phyloP scores from a whole-genome alignment of 768 basidiomycete species.

The Leccinum aurantiacum region DNA sequence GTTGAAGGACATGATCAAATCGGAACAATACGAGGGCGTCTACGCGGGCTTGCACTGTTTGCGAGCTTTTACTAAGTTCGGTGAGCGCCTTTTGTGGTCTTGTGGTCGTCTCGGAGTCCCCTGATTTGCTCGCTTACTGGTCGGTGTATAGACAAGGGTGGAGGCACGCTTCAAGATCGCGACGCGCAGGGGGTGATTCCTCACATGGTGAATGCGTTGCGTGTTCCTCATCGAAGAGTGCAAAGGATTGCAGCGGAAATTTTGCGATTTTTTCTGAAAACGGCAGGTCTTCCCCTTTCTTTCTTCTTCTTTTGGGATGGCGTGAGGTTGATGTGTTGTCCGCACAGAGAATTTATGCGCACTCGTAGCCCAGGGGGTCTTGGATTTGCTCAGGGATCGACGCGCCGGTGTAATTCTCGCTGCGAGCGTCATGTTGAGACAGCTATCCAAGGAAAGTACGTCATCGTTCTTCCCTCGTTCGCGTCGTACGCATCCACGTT shows the following conservation, averaged over 20 bases:
- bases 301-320: no score
- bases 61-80: slow-evolving; percentile 18
- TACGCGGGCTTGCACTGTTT: slow-evolving; percentile 28
- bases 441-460: no score
- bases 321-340: no score
- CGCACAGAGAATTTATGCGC: no score
- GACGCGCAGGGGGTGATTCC: slow-evolving; percentile 12
- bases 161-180: neutral
- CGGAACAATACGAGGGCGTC: slow-evolving; percentile 2
- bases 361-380: no score
- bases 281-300: slow-evolving; percentile 5
- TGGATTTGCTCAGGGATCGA: no score
- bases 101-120: neutral
- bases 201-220: slow-evolving; percentile 17
- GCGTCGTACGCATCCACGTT: no score
- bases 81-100: slow-evolving; percentile 6
- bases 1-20: slow-evolving; percentile 18
- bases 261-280: slow-evolving; percentile 15
- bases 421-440: no score
- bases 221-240: slow-evolving; percentile 16
- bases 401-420: no score
- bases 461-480: no score
- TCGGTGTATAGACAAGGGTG: slow-evolving; percentile 6
- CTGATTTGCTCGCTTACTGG: neutral
- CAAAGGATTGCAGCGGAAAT: slow-evolving; percentile 18